These are phyloP conservation scores for Onygena corvina DNA, from an alignment of 2,329 filamentous ascomycete species.

Conservation along the genomic window DNA sequence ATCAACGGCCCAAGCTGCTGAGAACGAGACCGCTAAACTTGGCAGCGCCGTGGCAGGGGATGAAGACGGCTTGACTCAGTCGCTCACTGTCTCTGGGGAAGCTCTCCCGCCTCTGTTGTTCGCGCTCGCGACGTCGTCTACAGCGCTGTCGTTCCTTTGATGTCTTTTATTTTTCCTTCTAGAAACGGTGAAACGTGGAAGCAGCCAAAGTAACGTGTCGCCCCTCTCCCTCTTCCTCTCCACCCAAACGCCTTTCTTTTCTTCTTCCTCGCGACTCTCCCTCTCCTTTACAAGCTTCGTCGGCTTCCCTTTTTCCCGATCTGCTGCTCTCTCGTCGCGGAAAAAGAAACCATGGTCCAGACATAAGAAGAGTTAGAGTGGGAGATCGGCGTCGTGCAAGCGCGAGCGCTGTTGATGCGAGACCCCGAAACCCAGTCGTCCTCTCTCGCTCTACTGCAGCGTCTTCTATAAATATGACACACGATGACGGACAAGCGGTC, in stretches of 20 bases:
- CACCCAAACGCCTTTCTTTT: background rate
- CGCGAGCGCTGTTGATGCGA: conserved; percentile 1
- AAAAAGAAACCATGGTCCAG: background rate
- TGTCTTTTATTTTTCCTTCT: background rate
- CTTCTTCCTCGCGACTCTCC: background rate
- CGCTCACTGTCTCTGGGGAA: too few species aligned
- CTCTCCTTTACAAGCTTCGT: background rate
- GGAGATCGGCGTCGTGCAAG: conserved; percentile 1
- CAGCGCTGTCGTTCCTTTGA: background rate
- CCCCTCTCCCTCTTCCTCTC: background rate
- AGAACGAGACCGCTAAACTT: background rate
- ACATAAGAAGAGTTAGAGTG: background rate
- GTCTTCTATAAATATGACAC: background rate
- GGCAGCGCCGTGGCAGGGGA: too few species aligned
- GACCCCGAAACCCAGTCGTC: background rate
- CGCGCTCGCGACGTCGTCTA: background rate
- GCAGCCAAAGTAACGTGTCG: background rate
- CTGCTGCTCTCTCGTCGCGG: background rate
- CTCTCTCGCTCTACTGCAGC: background rate
- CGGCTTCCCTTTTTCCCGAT: background rate
- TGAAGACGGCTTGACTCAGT: too few species aligned
- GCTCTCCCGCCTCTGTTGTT: too few species aligned
- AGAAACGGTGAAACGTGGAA: conserved; percentile 2
- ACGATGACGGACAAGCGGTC: too few species aligned
- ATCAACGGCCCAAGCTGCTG: conserved; percentile 3